Conservation (phyloP, 768 basidiomycete genomes). For the Mrakia blollopis region DNA sequence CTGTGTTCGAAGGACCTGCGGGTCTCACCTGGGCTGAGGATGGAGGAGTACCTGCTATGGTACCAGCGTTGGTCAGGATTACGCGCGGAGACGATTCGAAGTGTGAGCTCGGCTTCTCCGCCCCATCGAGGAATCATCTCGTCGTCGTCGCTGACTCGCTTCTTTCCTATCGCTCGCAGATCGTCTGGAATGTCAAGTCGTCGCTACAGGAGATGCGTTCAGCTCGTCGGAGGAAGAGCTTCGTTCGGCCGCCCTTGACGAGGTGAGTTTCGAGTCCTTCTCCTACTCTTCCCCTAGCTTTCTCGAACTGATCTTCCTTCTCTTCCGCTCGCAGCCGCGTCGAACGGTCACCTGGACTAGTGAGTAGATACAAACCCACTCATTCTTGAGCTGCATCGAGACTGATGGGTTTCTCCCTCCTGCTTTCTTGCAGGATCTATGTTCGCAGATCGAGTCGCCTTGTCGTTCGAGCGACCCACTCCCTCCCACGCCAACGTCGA, state of each 20-base stretch:
- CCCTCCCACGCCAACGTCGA: too few species aligned
- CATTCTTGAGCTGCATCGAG: too few species aligned
- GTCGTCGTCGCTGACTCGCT: background rate
- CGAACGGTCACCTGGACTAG: background rate
- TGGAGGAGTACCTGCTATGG: background rate
- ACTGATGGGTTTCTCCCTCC: background rate
- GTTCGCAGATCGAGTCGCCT: too few species aligned
- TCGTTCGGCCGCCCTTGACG: background rate
- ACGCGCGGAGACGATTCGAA: background rate
- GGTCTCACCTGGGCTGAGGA: background rate
- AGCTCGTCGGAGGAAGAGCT: background rate
- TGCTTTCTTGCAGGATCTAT: too few species aligned
- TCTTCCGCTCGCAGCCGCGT: background rate
- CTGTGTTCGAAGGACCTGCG: background rate
- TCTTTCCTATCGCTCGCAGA: background rate
- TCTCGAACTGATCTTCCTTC: background rate
- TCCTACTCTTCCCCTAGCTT: background rate
- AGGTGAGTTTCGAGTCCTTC: background rate
- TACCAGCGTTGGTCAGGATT: background rate
- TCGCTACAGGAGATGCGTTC: background rate
- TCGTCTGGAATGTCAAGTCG: background rate
- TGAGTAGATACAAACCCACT: background rate
- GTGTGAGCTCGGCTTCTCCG: background rate
- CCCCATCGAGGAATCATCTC: background rate
- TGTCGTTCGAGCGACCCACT: too few species aligned